Evolutionary conservation across 352 stramenopile species (phyloP).

Genomic region (Stramenopiles sp.): DNA sequence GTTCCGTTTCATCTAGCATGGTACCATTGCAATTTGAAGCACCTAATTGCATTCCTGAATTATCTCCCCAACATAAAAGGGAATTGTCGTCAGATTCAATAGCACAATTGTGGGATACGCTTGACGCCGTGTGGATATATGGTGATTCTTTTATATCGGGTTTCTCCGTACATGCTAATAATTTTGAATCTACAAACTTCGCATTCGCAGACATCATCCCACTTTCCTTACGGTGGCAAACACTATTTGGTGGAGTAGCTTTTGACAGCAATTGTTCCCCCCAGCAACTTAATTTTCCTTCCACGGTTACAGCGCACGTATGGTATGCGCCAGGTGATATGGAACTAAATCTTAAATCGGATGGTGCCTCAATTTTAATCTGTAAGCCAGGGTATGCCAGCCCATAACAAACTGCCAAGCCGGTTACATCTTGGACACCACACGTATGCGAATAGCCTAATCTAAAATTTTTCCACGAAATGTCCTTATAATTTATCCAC

Average conservation of each 20-base stretch:
- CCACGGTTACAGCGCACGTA: slow-evolving; percentile 41
- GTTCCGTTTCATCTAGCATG: not conserved
- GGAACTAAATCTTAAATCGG: slow-evolving; percentile 41
- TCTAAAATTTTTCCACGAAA: not conserved
- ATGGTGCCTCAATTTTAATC: not conserved
- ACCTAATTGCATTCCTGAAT: not conserved
- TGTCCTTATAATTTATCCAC: not conserved
- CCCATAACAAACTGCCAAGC: not conserved
- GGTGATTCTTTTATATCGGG: slow-evolving; percentile 19
- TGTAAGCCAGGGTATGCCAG: not conserved
- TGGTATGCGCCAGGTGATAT: slow-evolving; percentile 44
- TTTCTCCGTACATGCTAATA: not conserved
- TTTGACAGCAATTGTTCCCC: slow-evolving; percentile 30
- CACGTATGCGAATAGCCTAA: not conserved
- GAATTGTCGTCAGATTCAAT: slow-evolving; percentile 25
- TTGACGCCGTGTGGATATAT: slow-evolving; percentile 18
- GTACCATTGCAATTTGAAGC: not conserved
- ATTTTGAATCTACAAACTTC: slow-evolving; percentile 21
- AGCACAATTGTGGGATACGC: slow-evolving; percentile 34
- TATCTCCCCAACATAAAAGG: not conserved
- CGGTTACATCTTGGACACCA: not conserved
- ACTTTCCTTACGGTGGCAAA: slow-evolving; percentile 38
- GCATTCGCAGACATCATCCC: slow-evolving; percentile 43
- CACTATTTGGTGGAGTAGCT: slow-evolving; percentile 49
- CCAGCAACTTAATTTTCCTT: slow-evolving; percentile 52